A percentile compares a stretch with the other conserved stretches of the same genome.
Evolutionary conservation across 202 grass and related monocot species (phyloP).

Genomic region (Brachypodium distachyon): DNA sequence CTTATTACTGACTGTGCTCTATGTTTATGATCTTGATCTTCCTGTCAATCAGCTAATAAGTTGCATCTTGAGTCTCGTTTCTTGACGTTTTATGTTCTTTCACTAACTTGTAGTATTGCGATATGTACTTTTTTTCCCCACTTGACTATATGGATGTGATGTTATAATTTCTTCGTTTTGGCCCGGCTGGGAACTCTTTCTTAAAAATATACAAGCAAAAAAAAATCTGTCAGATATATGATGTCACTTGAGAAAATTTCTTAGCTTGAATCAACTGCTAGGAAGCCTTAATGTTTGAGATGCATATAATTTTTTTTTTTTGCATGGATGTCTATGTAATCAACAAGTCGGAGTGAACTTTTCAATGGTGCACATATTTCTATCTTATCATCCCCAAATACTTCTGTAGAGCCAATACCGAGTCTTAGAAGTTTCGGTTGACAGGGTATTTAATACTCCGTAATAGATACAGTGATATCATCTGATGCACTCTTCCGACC

Average conservation of each 20-base stretch:
- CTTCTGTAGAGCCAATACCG: not conserved
- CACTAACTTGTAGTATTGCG: not conserved
- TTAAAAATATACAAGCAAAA: not conserved
- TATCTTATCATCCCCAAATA: not conserved
- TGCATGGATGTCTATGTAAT: not conserved
- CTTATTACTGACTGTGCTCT: not conserved
- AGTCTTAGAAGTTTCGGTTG: not conserved
- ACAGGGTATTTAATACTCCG: not conserved
- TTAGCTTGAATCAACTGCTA: not conserved
- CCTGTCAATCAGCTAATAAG: not conserved
- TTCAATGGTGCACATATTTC: not conserved
- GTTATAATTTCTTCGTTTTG: not conserved
- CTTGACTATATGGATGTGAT: not conserved
- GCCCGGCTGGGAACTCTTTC: not conserved
- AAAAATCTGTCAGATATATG: not conserved
- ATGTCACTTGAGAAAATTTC: not conserved
- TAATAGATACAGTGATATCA: not conserved
- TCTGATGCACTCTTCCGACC: constrained; percentile 7
- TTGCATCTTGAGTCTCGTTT: not conserved
- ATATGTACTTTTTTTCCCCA: not conserved
- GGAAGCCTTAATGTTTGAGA: not conserved
- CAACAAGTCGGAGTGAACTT: not conserved
- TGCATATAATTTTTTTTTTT: not conserved
- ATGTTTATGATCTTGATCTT: not conserved
- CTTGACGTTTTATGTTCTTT: not conserved